Evolutionary conservation across 2,329 filamentous ascomycete genomes (phyloP).

Genomic region (Botrytis pseudocinerea): DNA sequence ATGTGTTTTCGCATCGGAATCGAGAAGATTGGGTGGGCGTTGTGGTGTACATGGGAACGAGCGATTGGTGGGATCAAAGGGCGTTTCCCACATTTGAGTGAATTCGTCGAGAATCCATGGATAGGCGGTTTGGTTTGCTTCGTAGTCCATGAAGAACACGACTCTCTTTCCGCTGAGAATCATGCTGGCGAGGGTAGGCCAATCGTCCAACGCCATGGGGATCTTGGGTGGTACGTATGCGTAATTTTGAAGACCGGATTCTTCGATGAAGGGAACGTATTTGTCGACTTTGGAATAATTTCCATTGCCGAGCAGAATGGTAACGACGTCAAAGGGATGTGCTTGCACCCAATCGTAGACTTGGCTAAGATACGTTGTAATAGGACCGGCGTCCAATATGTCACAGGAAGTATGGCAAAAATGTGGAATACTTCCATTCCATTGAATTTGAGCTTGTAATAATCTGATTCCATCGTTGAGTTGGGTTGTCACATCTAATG

Average conservation of each 20-base stretch:
- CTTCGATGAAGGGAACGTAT: constrained; percentile 68
- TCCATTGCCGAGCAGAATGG: constrained; percentile 81
- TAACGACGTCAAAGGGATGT: constrained; percentile 86
- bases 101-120: constrained; percentile 90
- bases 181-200: constrained; percentile 80
- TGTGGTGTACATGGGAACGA: constrained; percentile 77
- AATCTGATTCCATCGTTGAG: constrained; percentile 74
- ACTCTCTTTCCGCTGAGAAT: constrained; percentile 70
- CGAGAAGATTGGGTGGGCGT: constrained; percentile 67
- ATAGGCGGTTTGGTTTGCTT: constrained; percentile 70
- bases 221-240: constrained; percentile 71
- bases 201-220: constrained; percentile 72
- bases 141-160: constrained; percentile 82
- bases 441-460: constrained; percentile 64
- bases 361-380: constrained; percentile 68
- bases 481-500: constrained; percentile 65
- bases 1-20: constrained; percentile 55
- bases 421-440: constrained; percentile 61
- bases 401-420: constrained; percentile 87
- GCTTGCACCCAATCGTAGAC: constrained; percentile 71
- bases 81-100: constrained; percentile 85
- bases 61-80: constrained; percentile 60
- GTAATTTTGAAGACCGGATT: constrained; percentile 70
- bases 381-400: constrained; percentile 76
- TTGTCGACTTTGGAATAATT: constrained; percentile 65